Evolutionary conservation across 148 eudicot genomes (phyloP).

Genomic region (Bassia scoparia): DNA sequence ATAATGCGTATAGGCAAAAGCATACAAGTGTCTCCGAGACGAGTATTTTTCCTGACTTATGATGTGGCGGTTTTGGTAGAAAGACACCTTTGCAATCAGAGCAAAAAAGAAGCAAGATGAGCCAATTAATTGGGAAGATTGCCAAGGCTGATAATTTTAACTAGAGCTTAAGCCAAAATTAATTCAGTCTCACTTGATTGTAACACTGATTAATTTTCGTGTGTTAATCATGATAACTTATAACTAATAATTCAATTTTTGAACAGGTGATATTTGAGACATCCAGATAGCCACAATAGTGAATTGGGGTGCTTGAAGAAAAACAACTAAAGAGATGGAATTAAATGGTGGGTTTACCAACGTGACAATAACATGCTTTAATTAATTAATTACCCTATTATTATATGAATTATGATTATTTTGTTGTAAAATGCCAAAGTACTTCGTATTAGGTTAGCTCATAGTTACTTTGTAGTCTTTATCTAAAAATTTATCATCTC

Average conservation of each 20-base stretch:
- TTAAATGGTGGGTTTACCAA: conserved; percentile 77
- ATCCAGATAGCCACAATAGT: conserved; percentile 93
- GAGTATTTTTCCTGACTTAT: too few relatives aligned
- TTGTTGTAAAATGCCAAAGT: too few relatives aligned
- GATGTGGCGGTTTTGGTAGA: too few relatives aligned
- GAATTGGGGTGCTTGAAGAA: conserved; percentile 94
- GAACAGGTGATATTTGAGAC: conserved; percentile 93
- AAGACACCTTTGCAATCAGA: conserved; percentile 83
- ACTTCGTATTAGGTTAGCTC: background rate
- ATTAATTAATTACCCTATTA: background rate
- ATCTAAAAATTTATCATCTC: too few relatives aligned
- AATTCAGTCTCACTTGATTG: background rate
- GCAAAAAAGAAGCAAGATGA: conserved; percentile 66
- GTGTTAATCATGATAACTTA: background rate
- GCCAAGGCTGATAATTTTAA: conserved; percentile 82
- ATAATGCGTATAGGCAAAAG: too few relatives aligned
- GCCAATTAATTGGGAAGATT: conserved; percentile 77
- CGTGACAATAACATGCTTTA: background rate
- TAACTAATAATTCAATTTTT: conserved; percentile 8
- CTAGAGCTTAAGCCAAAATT: conserved; percentile 67
- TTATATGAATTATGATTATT: background rate
- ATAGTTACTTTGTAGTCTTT: conserved; percentile 2
- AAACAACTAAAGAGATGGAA: conserved; percentile 92
- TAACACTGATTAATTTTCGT: background rate
- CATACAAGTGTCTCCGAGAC: too few relatives aligned